Base-by-base conservation (phyloP, 169 alveolate genomes). In the Eimeria falciformis region DNA sequence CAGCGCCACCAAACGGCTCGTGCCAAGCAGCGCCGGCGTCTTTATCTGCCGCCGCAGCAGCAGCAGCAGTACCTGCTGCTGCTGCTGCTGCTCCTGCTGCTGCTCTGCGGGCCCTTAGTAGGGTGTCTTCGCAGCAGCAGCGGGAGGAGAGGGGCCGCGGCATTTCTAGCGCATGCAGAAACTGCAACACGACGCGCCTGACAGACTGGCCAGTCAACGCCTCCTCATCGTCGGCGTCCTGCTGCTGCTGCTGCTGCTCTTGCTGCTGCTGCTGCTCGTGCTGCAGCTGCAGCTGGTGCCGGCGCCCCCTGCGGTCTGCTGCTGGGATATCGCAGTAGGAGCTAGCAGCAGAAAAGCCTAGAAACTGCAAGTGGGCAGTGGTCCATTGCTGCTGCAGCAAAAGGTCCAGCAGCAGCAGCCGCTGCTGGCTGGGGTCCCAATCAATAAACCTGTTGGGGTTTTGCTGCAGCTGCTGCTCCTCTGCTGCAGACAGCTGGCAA, bases 401-500 rank as follows among this genome's bases (percentile, higher is more conserved):
- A n/a, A 62, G 73, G 11, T n/a, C 73, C n/a, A 7, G 73, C n/a
- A 62, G 73, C 73, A 62, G 25, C 17, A 62, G 73, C 37, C 73
- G n/a, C 73, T 62, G 73, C 73, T 62, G 37, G 17, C 33, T n/a
- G 2, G 37, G 12, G 73, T 29, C n/a, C 73, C 73, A 62, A n/a
- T 62, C 73, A n/a, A 62, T 62, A n/a, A 62, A 62, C 14, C 25
- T 62, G 73, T n/a, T 62, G 37, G 73, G 33, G 29, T 62, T 62
- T n/a, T 62, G 73, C 73, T 62, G 73, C 73, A 62, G 73, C 73
- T 62, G 73, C n/a, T 62, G 73, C 46, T 62, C 73, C 73, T 62
- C 73, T n/a, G 73, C 73, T n/a, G 25, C 17, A 62, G 73, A 62
- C 29, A 62, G 73, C 73, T 62, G 73, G 73, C 73, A 62, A 62